Base-by-base conservation (phyloP, 495 filamentous ascomycete genomes). In the Talaromyces trachyspermus region DNA sequence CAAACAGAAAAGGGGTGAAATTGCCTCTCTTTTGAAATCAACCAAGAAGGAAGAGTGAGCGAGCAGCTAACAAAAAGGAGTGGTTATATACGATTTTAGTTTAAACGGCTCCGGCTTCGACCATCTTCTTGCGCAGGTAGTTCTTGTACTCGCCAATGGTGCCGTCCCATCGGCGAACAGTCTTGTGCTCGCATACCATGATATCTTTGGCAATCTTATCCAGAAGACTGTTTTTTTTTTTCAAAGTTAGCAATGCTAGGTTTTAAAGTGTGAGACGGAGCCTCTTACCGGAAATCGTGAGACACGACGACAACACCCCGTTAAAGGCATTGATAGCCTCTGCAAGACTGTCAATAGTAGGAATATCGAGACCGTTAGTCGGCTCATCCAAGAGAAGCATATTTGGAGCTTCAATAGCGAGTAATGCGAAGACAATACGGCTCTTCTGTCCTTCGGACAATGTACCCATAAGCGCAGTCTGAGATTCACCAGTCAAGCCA, bases 181-280 rank as follows among this genome's bases (percentile, higher is more conserved):
- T 88, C 76, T 85, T 88, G 78, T 97, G 84, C 70, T 99, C 94
- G 70, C 92, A 99, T 27, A 99, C 92, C 66, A 97, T 80, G 68
- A 99, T 99, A 63, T 99, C 89, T 77, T 97, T 99, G 53, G 92
- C 92, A 63, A 99, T 99, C 77, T 95, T 97, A 77, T 99, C 92
- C 50, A 99, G 83, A 52, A 99, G 73, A 74, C 88, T 91, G 54
- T 30, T 39, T 29, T 14, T 43, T 41, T 40, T 41, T n/a, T n/a
- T n/a, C n/a, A n/a, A n/a, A 33, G 43, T 65, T 50, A 66, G 56
- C 47, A 41, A 44, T 36, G 24, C 5, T 23, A 27, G 20, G n/a
- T 26, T 46, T 36, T 25, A 7, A n/a, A 42, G 5, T 27, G 15
- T 25, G 9, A 3, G 25, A 39, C 11, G n/a, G 32, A 17, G 36